Conservation (phyloP, 2,329 filamentous ascomycete species). For the Verticillium tricorpus region DNA sequence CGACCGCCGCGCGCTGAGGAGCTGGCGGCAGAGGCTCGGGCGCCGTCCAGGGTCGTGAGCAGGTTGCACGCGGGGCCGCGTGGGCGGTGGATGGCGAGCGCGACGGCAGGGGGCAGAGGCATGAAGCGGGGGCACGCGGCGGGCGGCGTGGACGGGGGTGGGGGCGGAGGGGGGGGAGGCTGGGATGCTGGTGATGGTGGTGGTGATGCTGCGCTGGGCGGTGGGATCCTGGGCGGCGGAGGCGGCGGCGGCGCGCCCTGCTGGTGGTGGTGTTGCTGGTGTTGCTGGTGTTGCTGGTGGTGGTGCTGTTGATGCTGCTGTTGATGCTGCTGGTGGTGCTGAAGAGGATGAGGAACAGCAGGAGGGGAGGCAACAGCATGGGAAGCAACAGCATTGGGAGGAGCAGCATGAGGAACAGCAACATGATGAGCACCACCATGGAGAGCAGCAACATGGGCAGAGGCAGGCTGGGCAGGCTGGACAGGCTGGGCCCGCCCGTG, state of each 20-base stretch:
- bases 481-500: background rate
- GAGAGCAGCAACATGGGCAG: background rate
- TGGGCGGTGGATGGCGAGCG: background rate
- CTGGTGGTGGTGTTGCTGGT: no score
- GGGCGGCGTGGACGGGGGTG: background rate
- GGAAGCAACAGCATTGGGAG: background rate
- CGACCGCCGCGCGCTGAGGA: slow-evolving; percentile 12
- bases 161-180: background rate
- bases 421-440: no score
- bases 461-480: background rate
- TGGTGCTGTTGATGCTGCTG: background rate
- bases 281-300: background rate
- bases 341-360: background rate
- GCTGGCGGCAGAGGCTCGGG: slow-evolving; percentile 3
- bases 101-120: background rate
- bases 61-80: background rate
- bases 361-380: background rate
- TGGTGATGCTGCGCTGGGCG: background rate
- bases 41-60: background rate
- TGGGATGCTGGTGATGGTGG: background rate
- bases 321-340: background rate
- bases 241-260: background rate
- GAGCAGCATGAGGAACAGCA: background rate
- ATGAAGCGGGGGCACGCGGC: background rate
- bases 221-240: background rate